These are phyloP conservation scores for Naganishia vaughanmartiniae DNA, from an alignment of 768 basidiomycete genomes.

Conservation along the genomic window DNA sequence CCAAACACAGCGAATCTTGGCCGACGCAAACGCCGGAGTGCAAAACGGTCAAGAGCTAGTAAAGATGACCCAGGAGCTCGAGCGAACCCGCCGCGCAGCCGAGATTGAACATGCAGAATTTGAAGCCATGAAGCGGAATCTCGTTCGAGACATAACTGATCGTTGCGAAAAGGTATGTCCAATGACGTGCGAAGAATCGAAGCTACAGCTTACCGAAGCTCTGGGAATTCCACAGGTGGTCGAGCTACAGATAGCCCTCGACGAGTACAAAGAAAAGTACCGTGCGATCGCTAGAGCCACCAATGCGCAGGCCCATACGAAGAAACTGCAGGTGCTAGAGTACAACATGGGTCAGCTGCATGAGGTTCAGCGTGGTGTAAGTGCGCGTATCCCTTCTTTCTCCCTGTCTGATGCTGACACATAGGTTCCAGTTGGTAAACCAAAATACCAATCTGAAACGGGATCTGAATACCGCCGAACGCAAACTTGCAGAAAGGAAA, in stretches of 20 bases:
- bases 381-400: neutral
- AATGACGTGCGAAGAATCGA: neutral
- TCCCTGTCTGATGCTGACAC: constrained; percentile 17
- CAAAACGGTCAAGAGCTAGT: constrained; percentile 96
- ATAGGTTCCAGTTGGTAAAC: constrained; percentile 75
- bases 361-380: constrained; percentile 91
- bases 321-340: constrained; percentile 98
- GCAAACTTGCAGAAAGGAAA: constrained; percentile 90
- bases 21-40: constrained; percentile 93
- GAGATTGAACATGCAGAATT: constrained; percentile 98
- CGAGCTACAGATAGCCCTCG: constrained; percentile 95
- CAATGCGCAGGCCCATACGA: constrained; percentile 96
- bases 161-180: constrained; percentile 89
- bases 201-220: neutral
- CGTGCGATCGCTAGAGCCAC: constrained; percentile 97
- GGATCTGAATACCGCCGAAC: constrained; percentile 93
- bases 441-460: constrained; percentile 97
- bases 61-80: constrained; percentile 94
- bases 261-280: constrained; percentile 98
- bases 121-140: constrained; percentile 95
- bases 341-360: constrained; percentile 94
- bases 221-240: constrained; percentile 69
- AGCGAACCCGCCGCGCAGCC: constrained; percentile 92
- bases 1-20: constrained; percentile 73
- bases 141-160: constrained; percentile 98